Evolutionary conservation across 371 early-diverging fungal species (phyloP), one percentile per base, ranked within the genome.

Genomic region (Mucor circinelloides): DNA sequence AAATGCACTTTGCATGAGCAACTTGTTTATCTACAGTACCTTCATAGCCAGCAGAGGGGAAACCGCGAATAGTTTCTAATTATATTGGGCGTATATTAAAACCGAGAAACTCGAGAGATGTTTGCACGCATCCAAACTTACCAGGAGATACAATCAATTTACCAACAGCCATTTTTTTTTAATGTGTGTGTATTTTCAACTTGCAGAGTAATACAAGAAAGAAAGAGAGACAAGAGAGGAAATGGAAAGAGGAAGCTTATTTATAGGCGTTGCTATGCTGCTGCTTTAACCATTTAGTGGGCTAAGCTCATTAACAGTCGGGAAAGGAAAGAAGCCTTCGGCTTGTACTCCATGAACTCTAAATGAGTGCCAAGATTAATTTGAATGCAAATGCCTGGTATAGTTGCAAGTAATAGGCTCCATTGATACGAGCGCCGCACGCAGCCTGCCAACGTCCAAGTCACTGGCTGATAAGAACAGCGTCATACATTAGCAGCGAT

Each of bases 161-260:
- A 32, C 71, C 71, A 63, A 71, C 67, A 66, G 71, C 67, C 71
- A 71, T 71, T 7, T 31, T 64, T n/a, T n/a, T n/a, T n/a, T n/a
- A n/a, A n/a, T n/a, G 27, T 32, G 38, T 34, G 28, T 31, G 27
- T 50, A 40, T 44, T 36, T 36, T 36, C 36, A 52, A 44, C 32
- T 44, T 40, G 21, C 25, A 42, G 46, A 48, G 57, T 30, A 58
- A 36, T 31, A 59, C 23, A 27, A 30, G 19, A 59, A 34, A 36
- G 19, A 61, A 27, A 68, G 25, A 36, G 6, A 36, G 17, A 58
- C 25, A 13, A 25, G 31, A 58, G 46, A 34, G 58, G 9, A 34
- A 48, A 58, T 40, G 23, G 9, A 61, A 12, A 46, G 23, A 58
- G 25, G 46, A 25, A 31, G 31, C 55, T 55, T 55, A 55, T 55